Conservation (phyloP, 1,284 basidiomycete genomes). For the Cutaneotrichosporon mucoides region DNA sequence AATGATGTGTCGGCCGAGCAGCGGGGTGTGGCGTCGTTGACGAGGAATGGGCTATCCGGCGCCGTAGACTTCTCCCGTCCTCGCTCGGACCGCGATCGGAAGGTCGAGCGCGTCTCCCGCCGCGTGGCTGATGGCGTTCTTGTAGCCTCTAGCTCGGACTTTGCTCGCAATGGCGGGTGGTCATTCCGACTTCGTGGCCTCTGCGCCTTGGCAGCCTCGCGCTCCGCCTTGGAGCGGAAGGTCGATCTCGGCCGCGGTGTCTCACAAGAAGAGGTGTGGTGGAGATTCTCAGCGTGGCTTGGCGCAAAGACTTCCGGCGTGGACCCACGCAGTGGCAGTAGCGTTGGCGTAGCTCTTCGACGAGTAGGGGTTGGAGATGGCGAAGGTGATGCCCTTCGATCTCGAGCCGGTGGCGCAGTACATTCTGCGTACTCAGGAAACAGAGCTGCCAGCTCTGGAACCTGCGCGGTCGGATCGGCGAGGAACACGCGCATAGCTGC, state of each 20-base stretch:
- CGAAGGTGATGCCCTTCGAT: background rate
- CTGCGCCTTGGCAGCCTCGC: background rate
- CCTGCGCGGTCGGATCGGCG: background rate
- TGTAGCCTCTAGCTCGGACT: background rate
- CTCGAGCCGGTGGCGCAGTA: background rate
- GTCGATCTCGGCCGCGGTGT: background rate
- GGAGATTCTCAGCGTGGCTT: background rate
- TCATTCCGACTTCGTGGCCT: too few species aligned
- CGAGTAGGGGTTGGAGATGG: background rate
- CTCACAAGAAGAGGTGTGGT: background rate
- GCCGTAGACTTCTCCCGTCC: background rate
- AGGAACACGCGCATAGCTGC: slow-evolving; percentile 2
- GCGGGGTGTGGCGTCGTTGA: background rate
- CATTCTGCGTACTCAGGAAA: slow-evolving; percentile 19
- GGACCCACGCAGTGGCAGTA: background rate
- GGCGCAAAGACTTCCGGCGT: slow-evolving; percentile 1
- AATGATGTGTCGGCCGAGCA: background rate
- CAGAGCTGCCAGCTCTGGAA: slow-evolving; percentile 7
- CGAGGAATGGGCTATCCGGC: background rate
- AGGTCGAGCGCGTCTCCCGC: background rate
- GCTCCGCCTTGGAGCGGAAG: slow-evolving; percentile 3
- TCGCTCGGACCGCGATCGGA: background rate
- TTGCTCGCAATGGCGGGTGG: too few species aligned
- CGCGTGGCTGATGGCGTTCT: background rate
- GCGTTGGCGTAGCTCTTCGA: background rate